A percentile compares a stretch with the other conserved stretches of the same genome.
Conservation (phyloP, 176 grass and related monocot genomes). For the Phyllostachys edulis region DNA sequence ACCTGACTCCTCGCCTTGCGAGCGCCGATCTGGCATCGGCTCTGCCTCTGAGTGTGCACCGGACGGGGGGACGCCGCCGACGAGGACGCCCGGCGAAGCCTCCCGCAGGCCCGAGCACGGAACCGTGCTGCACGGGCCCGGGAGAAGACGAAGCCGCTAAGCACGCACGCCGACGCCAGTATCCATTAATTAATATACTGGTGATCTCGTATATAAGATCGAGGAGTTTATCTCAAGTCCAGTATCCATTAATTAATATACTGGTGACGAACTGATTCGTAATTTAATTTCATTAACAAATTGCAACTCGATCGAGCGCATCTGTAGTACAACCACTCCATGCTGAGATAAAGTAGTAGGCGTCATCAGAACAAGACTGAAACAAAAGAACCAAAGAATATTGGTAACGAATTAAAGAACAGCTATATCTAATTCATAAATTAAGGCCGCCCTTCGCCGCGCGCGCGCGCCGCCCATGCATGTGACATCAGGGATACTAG, state of each 20-base stretch:
- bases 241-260: neutral
- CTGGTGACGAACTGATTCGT: neutral
- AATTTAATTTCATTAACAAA: neutral
- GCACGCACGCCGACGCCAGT: too few relatives aligned
- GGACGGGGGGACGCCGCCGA: too few relatives aligned
- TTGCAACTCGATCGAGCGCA: neutral
- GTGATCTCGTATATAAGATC: neutral
- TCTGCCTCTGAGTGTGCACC: too few relatives aligned
- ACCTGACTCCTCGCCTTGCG: too few relatives aligned
- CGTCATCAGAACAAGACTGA: neutral
- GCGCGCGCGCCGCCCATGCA: neutral
- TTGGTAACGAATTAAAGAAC: neutral
- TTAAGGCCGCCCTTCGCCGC: too few relatives aligned
- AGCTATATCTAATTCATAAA: neutral
- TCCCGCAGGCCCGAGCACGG: too few relatives aligned
- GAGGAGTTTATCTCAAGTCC: neutral
- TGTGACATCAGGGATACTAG: neutral
- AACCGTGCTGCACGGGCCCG: too few relatives aligned
- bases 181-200: too few relatives aligned
- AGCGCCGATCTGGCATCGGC: too few relatives aligned
- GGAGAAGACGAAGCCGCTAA: too few relatives aligned
- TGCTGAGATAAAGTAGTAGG: neutral
- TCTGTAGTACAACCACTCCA: neutral
- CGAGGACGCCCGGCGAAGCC: too few relatives aligned
- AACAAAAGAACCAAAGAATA: conserved; percentile 3